Evolutionary conservation across 2,329 filamentous ascomycete species (phyloP).

Genomic region (Nothophoma quercina): DNA sequence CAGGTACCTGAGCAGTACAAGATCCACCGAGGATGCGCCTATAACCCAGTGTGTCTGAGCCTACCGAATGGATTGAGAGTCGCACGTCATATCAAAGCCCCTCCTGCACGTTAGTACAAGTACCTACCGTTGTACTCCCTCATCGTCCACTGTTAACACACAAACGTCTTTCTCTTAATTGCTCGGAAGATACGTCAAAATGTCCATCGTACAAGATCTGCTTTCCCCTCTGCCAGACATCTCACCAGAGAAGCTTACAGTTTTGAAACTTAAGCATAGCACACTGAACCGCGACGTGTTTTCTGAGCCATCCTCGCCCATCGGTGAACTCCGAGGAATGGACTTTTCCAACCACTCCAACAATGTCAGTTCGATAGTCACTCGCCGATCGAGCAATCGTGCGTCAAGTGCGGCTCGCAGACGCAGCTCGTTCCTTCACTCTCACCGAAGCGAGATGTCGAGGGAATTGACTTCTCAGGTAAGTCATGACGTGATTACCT

Average conservation of each 20-base stretch:
- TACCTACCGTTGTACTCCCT: neutral
- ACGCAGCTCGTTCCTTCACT: constrained; percentile 32
- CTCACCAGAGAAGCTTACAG: constrained; percentile 31
- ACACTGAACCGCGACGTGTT: constrained; percentile 31
- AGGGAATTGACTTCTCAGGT: constrained; percentile 31
- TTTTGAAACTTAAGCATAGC: constrained; percentile 33
- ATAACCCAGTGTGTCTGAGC: constrained; percentile 8
- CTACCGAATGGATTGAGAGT: neutral
- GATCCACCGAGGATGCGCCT: neutral
- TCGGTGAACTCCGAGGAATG: constrained; percentile 19
- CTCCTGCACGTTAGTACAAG: too few species aligned
- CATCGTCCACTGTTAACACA: neutral
- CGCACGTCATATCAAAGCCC: too few species aligned
- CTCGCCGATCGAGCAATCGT: constrained; percentile 25
- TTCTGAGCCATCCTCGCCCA: constrained; percentile 31
- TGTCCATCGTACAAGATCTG: constrained; percentile 10
- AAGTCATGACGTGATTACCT: neutral
- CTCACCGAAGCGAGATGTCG: constrained; percentile 36
- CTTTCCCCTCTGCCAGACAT: constrained; percentile 20
- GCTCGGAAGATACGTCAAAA: neutral
- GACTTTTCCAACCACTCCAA: constrained; percentile 19
- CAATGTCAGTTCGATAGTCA: constrained; percentile 19
- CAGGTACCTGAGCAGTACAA: neutral
- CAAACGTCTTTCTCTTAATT: neutral
- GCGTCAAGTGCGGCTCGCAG: constrained; percentile 28